Base-by-base conservation (phyloP, 257 asterid species). In the Scutellaria minor region DNA sequence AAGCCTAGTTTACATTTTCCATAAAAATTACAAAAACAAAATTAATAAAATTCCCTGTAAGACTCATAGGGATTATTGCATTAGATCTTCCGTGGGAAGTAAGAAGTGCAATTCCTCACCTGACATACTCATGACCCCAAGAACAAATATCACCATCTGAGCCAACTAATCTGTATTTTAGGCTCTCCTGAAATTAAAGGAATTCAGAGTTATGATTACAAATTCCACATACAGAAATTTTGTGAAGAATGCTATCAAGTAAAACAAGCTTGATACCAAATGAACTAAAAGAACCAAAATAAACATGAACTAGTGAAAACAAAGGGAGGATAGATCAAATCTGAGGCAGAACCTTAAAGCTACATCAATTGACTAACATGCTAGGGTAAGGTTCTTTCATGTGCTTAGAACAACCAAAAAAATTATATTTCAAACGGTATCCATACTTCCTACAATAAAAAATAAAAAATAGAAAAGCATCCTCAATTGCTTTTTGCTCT, bases 61-160 rank as follows among this genome's bases (percentile, higher is more conserved):
- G 54, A 10, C 48, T 40, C 13, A 63, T 52, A 56, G 52, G 8
- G 52, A 40, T 35, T 9, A 5, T 22, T 46, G 64, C 58, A 31
- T 59, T 40, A 51, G 8, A 37, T 45, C 59, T 22, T 37, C 47
- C 44, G 7, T 46, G 58, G 20, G 64, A 55, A 70, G 27, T 7
- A 20, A 18, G 5, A 47, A 60, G 45, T 8, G 22, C 22, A 71
- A 22, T 51, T 69, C 64, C 87, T 82, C 77, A 94, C 99, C 99
- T 84, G 64, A 90, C 97, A 80, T 95, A 95, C 77, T 95, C 99
- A 75, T 92, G 98, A 71, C 99, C 99, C 99, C 98, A 92, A 9
- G 97, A 95, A 71, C 98, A 98, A 80, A 92, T 87, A 65, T 90
- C 97, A 73, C 93, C 96, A 13, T 86, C 94, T 44, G 98, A 86